Conservation (phyloP, 2,329 filamentous ascomycete genomes). For the Cercospora nicotianae region DNA sequence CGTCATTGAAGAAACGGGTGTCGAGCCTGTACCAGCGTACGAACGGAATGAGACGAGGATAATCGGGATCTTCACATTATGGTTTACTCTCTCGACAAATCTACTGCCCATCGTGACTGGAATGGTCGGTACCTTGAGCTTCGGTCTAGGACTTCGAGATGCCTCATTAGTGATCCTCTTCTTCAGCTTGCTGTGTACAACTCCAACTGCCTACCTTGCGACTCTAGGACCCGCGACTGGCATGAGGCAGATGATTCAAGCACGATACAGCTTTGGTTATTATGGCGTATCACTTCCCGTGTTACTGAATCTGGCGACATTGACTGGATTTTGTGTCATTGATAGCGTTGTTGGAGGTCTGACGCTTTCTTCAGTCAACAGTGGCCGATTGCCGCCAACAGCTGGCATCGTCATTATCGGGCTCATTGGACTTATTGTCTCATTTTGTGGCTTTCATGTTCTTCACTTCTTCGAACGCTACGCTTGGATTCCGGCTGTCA, state of each 20-base stretch:
- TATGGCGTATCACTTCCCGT: slow-evolving; percentile 62
- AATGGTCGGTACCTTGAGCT: slow-evolving; percentile 59
- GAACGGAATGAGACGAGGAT: slow-evolving; percentile 56
- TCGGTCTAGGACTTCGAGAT: slow-evolving; percentile 58
- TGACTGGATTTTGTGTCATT: slow-evolving; percentile 64
- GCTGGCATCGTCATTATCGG: slow-evolving; percentile 63
- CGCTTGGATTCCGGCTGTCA: slow-evolving; percentile 45
- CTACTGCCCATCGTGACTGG: slow-evolving; percentile 63
- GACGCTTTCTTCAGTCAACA: slow-evolving; percentile 55
- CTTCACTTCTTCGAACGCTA: slow-evolving; percentile 49
- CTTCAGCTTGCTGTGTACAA: slow-evolving; percentile 58
- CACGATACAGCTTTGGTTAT: slow-evolving; percentile 60
- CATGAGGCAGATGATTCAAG: slow-evolving; percentile 66
- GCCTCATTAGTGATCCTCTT: slow-evolving; percentile 62
- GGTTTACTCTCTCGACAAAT: slow-evolving; percentile 60
- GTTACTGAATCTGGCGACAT: slow-evolving; percentile 62
- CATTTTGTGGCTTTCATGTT: slow-evolving; percentile 59
- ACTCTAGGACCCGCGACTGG: slow-evolving; percentile 63
- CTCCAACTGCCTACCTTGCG: slow-evolving; percentile 58
- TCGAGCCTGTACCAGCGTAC: slow-evolving; percentile 57
- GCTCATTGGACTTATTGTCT: slow-evolving; percentile 58
- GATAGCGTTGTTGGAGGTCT: slow-evolving; percentile 61
- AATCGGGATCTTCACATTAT: slow-evolving; percentile 60
- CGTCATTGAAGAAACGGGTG: slow-evolving; percentile 40
- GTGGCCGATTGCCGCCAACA: slow-evolving; percentile 51